Percentiles rank a stretch among this genome's conserved stretches.
These are phyloP conservation scores for Tuber borchii DNA, from an alignment of 495 filamentous ascomycete genomes.

Conservation along the genomic window DNA sequence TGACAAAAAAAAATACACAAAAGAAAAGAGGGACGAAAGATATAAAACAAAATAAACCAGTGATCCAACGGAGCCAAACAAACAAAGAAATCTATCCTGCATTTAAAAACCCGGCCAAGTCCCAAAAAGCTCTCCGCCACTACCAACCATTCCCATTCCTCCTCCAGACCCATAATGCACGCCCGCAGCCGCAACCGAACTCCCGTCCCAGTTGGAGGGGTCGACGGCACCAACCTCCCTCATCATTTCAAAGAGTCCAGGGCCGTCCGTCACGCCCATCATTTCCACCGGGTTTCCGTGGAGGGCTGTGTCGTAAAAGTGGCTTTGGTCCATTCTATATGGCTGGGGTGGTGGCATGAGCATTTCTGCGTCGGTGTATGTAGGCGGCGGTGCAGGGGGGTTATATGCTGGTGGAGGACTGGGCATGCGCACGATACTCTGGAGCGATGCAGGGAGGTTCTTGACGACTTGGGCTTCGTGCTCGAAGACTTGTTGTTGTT, in stretches of 20 bases:
- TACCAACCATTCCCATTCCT: conserved; percentile 21
- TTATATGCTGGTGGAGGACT: conserved; percentile 8
- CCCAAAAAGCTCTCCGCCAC: conserved; percentile 14
- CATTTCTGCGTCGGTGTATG: conserved; percentile 18
- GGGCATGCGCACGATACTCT: conserved; percentile 45
- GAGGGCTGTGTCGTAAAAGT: not conserved
- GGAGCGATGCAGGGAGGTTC: conserved; percentile 45
- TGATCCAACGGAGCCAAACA: not conserved
- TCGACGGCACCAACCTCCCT: conserved; percentile 33
- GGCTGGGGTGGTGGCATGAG: conserved; percentile 15
- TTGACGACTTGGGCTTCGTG: conserved; percentile 40
- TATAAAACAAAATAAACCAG: not conserved
- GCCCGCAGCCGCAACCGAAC: not conserved
- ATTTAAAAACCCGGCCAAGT: conserved; percentile 18
- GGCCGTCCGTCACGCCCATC: conserved; percentile 34
- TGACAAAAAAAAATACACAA: not conserved
- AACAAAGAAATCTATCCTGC: not conserved
- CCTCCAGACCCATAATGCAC: conserved; percentile 21
- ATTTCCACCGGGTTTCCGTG: conserved; percentile 9
- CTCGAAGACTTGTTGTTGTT: conserved; percentile 30
- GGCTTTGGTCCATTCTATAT: not conserved
- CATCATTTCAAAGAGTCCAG: conserved; percentile 38
- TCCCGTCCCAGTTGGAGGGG: conserved; percentile 12
- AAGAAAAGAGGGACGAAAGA: not conserved
- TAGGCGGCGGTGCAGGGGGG: not conserved